Base-by-base conservation (phyloP, 1,284 basidiomycete genomes). In the Neolentinus lepideus region DNA sequence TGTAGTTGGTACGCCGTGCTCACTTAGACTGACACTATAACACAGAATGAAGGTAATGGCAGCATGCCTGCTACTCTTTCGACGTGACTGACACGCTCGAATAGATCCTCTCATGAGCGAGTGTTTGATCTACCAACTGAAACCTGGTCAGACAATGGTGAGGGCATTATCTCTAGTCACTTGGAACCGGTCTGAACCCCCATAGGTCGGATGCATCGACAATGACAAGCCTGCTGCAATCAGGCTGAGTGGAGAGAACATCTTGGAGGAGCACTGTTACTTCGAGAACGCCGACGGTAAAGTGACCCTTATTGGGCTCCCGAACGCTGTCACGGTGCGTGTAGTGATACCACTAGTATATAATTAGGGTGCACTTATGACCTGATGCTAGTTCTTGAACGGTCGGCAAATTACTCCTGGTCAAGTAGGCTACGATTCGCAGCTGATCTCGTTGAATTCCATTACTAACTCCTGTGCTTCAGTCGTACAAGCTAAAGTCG, bases 41-140 rank as follows among this genome's bases (percentile, higher is more conserved):
- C 19, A 43, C 65, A 91, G 84, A 94, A 94, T 69, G 92, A 94
- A 80, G 90, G 90, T 87, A 58, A 63, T 21, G 14, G 47, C 47
- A n/a, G n/a, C 24, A 26, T 50, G 3, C 27, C 14, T 29, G 8
- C 47, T 12, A 6, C 8, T 50, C 4, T 12, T 12, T 31, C 12
- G 29, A 31, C 12, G 24, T 26, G 25, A 9, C 47, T 50, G n/a
- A 67, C 38, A 64, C 50, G 9, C 52, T 53, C 33, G 56, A 59
- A 56, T 58, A 90, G 90, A 92, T 75, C 90, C 90, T 47, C 76
- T 93, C 45, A 92, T 93, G 90, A 89, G 85, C 70, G 91, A 92
- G 76, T 95, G 93, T 72, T 75, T 96, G 60, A 90, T 97, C 60
- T 98, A 98, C 69, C 95, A 98, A 69, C 81, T 99, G 66, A 98